phyloP scores from a whole-genome alignment of 2,329 filamentous ascomycete species.

The Paecilomyces dactylethromorphus region DNA sequence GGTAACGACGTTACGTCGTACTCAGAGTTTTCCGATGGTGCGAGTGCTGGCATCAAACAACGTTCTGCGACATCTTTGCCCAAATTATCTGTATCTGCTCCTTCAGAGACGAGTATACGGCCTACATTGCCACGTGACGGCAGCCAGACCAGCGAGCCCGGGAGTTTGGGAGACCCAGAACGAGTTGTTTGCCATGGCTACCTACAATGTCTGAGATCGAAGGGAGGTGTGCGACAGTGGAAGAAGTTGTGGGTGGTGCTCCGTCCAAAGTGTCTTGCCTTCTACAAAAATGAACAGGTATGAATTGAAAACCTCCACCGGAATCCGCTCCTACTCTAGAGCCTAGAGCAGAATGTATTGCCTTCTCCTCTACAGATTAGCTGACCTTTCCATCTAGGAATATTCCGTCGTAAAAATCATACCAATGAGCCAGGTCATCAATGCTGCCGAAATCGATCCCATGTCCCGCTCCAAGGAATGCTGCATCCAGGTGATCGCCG shows the following conservation, averaged over 20 bases:
- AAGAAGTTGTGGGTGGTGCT: slow-evolving; percentile 92
- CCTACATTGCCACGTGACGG: slow-evolving; percentile 44
- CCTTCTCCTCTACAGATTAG: neutral
- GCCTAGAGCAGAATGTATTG: neutral
- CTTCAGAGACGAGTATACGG: slow-evolving; percentile 18
- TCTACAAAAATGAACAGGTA: slow-evolving; percentile 79
- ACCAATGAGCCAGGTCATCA: slow-evolving; percentile 70
- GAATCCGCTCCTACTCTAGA: too few species aligned
- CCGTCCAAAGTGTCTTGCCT: slow-evolving; percentile 72
- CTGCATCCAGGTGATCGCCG: slow-evolving; percentile 88
- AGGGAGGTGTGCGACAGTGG: slow-evolving; percentile 79
- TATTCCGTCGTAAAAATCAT: slow-evolving; percentile 82
- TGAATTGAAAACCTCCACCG: neutral
- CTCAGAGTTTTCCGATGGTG: slow-evolving; percentile 74
- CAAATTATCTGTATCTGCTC: slow-evolving; percentile 19
- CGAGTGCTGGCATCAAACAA: slow-evolving; percentile 19
- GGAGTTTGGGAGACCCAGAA: slow-evolving; percentile 62
- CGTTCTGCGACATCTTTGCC: slow-evolving; percentile 23
- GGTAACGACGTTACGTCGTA: slow-evolving; percentile 66
- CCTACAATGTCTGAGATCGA: slow-evolving; percentile 76
- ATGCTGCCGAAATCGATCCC: slow-evolving; percentile 87
- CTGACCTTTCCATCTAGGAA: slow-evolving; percentile 47
- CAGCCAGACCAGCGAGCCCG: slow-evolving; percentile 56
- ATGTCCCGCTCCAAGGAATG: slow-evolving; percentile 75
- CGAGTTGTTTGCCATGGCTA: slow-evolving; percentile 92